Conservation (phyloP, 495 filamentous ascomycete species). For the Bacidia rubella region DNA sequence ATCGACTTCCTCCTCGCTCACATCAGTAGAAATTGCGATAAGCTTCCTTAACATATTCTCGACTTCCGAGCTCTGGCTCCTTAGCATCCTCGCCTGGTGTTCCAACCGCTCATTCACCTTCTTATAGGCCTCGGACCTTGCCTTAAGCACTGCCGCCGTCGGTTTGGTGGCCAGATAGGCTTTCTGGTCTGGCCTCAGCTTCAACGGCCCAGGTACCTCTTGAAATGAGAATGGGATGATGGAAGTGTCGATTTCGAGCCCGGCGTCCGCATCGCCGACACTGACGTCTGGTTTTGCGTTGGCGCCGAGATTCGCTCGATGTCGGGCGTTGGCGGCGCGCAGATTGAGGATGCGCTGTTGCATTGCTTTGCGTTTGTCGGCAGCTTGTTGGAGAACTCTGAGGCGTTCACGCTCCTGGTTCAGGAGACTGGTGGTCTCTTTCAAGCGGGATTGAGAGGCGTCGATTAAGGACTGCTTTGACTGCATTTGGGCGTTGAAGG, state of each 20-base stretch:
- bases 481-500: slow-evolving; percentile 61
- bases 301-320: slow-evolving; percentile 26
- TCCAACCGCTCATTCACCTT: slow-evolving; percentile 31
- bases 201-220: slow-evolving; percentile 7
- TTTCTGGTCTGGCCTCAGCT: slow-evolving; percentile 12
- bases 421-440: slow-evolving; percentile 63
- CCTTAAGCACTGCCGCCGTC: slow-evolving; percentile 19
- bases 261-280: slow-evolving; percentile 42
- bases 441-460: slow-evolving; percentile 58
- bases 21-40: slow-evolving; percentile 53
- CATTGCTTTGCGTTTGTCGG: slow-evolving; percentile 43
- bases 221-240: slow-evolving; percentile 14
- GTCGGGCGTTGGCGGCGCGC: slow-evolving; percentile 36
- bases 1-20: slow-evolving; percentile 45
- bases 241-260: slow-evolving; percentile 32
- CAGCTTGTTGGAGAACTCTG: slow-evolving; percentile 47
- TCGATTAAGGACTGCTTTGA: slow-evolving; percentile 74
- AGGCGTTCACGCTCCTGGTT: slow-evolving; percentile 59
- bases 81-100: slow-evolving; percentile 34
- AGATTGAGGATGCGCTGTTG: slow-evolving; percentile 50
- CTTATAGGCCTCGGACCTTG: slow-evolving; percentile 33
- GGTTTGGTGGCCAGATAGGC: slow-evolving; percentile 21
- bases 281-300: slow-evolving; percentile 22
- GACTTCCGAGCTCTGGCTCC: slow-evolving; percentile 48
- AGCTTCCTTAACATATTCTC: slow-evolving; percentile 58